These are phyloP conservation scores for Trametes versicolor DNA, from an alignment of 1,284 basidiomycete species.

Conservation along the genomic window DNA sequence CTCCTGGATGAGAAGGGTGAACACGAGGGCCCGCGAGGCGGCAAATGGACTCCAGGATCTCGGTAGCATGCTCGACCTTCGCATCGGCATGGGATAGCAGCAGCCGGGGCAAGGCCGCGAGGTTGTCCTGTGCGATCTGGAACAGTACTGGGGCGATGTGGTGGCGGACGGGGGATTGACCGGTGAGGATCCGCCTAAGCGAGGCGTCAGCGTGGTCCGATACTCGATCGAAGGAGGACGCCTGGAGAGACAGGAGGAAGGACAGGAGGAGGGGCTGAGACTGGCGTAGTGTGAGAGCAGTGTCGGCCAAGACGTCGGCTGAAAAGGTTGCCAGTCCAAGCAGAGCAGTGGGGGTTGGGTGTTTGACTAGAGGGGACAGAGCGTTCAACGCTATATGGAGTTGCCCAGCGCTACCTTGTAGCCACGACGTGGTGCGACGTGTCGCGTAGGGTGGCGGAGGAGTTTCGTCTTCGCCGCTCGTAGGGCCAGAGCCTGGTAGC, in stretches of 20 bases:
- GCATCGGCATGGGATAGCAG: slow-evolving; percentile 75
- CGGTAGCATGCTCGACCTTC: slow-evolving; percentile 73
- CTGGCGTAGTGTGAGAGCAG: slow-evolving; percentile 69
- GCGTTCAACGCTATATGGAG: slow-evolving; percentile 74
- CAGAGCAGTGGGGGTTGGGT: slow-evolving; percentile 72
- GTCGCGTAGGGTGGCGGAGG: slow-evolving; percentile 52
- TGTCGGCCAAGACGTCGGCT: slow-evolving; percentile 58
- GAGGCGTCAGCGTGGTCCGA: slow-evolving; percentile 55
- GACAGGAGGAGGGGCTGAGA: slow-evolving; percentile 74
- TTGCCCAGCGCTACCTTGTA: slow-evolving; percentile 72
- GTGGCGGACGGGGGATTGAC: slow-evolving; percentile 52
- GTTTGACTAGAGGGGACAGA: slow-evolving; percentile 67
- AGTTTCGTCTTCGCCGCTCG: slow-evolving; percentile 24
- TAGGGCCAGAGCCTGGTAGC: slow-evolving; percentile 11
- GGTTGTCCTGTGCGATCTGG: slow-evolving; percentile 66
- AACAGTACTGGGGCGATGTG: slow-evolving; percentile 62
- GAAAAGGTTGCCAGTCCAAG: slow-evolving; percentile 66
- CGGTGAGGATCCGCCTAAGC: slow-evolving; percentile 58
- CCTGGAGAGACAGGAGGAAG: slow-evolving; percentile 70
- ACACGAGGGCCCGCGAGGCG: slow-evolving; percentile 45
- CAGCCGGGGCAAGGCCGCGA: slow-evolving; percentile 80
- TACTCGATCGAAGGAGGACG: slow-evolving; percentile 64
- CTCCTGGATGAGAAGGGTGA: slow-evolving; percentile 35
- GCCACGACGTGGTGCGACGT: slow-evolving; percentile 64
- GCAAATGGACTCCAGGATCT: slow-evolving; percentile 78